These are phyloP conservation scores for Penicillium tannophilum DNA, from an alignment of 495 filamentous ascomycete genomes.

Conservation along the genomic window DNA sequence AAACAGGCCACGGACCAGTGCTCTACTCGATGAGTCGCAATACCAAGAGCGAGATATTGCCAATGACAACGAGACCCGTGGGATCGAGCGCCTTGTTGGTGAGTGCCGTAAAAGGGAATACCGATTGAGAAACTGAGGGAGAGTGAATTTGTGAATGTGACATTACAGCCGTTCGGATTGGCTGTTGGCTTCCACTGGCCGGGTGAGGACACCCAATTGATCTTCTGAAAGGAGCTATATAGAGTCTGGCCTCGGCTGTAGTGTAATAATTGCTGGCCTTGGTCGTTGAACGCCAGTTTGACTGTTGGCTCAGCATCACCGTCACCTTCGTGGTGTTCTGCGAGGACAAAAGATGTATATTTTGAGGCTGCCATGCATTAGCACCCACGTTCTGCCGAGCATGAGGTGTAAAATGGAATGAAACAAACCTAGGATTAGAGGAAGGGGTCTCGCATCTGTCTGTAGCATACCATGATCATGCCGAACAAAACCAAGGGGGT, in stretches of 20 bases:
- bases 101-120: conserved; percentile 46
- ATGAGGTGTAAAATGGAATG: neutral
- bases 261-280: conserved; percentile 37
- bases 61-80: conserved; percentile 33
- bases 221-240: conserved; percentile 21
- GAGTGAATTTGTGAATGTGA: conserved; percentile 28
- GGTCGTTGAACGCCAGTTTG: conserved; percentile 41
- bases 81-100: conserved; percentile 18
- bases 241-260: conserved; percentile 11
- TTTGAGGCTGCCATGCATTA: conserved; percentile 11
- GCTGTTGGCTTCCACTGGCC: conserved; percentile 10
- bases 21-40: conserved; percentile 41
- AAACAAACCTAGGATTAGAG: conserved; percentile 16
- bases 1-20: conserved; percentile 46
- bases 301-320: conserved; percentile 23
- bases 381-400: neutral
- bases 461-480: neutral
- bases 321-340: neutral
- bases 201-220: conserved; percentile 7
- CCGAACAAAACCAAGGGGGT: too few species aligned
- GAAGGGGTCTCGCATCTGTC: neutral
- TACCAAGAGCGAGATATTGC: conserved; percentile 45
- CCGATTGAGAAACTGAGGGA: conserved; percentile 43
- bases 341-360: conserved; percentile 5
- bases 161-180: conserved; percentile 32